phyloP scores from a whole-genome alignment of 139 green algal genomes.

The Chlorella sorokiniana region DNA sequence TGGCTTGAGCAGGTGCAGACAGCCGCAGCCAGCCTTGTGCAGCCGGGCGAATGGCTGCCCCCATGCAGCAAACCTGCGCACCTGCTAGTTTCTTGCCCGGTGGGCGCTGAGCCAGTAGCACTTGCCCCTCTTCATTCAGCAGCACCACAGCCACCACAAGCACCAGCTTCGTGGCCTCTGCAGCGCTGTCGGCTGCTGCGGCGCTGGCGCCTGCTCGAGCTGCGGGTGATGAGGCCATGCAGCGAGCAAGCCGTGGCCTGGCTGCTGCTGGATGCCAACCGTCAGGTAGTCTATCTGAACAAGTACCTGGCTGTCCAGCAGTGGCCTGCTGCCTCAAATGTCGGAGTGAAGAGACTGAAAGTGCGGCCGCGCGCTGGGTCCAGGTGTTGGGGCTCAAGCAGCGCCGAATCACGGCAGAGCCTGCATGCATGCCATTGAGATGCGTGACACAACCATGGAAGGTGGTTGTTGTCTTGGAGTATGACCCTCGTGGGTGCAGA shows the following conservation, averaged over 20 bases:
- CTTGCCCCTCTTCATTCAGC: slow-evolving; percentile 43
- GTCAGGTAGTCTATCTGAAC: too few relatives aligned
- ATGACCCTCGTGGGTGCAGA: too few relatives aligned
- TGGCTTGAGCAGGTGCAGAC: too few relatives aligned
- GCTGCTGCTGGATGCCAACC: too few relatives aligned
- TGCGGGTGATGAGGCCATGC: neutral
- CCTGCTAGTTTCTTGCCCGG: slow-evolving; percentile 66
- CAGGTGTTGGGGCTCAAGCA: neutral
- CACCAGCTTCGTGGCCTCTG: slow-evolving; percentile 30
- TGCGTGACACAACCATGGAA: too few relatives aligned
- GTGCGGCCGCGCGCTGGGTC: neutral
- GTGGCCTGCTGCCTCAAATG: neutral
- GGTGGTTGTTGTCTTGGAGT: too few relatives aligned
- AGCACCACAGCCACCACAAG: slow-evolving; percentile 62
- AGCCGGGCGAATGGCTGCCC: too few relatives aligned
- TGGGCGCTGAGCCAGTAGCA: slow-evolving; percentile 75
- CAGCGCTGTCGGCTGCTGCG: neutral
- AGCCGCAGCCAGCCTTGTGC: too few relatives aligned
- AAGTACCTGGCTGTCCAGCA: too few relatives aligned
- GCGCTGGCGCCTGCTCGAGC: neutral
- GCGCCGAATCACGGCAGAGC: neutral
- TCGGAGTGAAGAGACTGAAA: too few relatives aligned
- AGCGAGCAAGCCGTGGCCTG: neutral
- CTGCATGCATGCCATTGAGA: too few relatives aligned
- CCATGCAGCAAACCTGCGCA: too few relatives aligned